Base-by-base conservation (phyloP, 1,284 basidiomycete genomes). In the Pascua sp. region DNA sequence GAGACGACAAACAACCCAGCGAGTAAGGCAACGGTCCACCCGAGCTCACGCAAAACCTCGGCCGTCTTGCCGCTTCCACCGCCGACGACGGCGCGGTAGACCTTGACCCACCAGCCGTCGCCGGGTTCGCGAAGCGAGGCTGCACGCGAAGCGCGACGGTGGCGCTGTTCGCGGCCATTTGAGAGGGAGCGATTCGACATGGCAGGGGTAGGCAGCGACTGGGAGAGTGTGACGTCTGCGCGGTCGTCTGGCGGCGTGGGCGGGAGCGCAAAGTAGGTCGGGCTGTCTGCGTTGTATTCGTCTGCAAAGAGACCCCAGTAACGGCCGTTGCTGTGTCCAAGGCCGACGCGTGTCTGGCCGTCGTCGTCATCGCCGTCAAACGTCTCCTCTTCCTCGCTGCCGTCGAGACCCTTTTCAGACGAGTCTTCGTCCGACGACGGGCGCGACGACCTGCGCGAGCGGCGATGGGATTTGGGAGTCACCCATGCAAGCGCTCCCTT, bases 21-120 rank as follows among this genome's bases (percentile, higher is more conserved):
- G 43, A 79, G 60, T 13, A 67, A 51, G 8, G 67, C 68, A 10
- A 79, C 67, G 5, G 74, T 77, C 73, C 77, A 78, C 11, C 73
- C 72, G 16, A 79, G 61, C 42, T 75, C 76, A 36, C 65, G 60
- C 8, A 76, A 54, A 15, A 77, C 73, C 48, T 70, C 65, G 12
- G 65, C 66, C 36, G 74, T 69, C 59, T 78, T 76, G 44, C 72
- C 74, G 9, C 62, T 64, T 16, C 67, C 65, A 7, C 61, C 57
- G 18, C 56, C 51, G 3, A 52, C 42, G 39, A 56, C 46, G 13
- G 54, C 56, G 40, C 59, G 57, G 49, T 62, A 59, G 13, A 62
- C 59, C 51, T 59, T 64, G 45, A 55, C 56, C 59, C 64, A 61
- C 51, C 59, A 64, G 18, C 57, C 51, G 40, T 62, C 62, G 15